Base-by-base conservation (phyloP, 2,329 filamentous ascomycete species). In the Fusarium tanahbumbuense region DNA sequence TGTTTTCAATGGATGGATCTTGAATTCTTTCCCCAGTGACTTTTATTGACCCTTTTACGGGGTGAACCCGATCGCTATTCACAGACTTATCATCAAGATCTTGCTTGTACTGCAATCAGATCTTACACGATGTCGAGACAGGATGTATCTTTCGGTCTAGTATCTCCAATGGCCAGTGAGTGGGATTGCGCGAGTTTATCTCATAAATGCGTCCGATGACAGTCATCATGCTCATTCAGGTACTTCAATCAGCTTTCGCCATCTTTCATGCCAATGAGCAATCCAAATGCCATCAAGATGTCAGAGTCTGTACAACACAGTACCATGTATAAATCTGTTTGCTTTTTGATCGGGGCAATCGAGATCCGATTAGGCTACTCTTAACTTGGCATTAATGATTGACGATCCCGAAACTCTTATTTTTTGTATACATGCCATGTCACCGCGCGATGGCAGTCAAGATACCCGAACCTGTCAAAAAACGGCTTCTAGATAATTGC, bases 301-400 rank as follows among this genome's bases (percentile, higher is more conserved):
- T 49, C n/a, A 27, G n/a, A 32, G 16, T 18, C 27, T 8, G 27
- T 22, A 49, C 15, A 23, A 34, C 11, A 16, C 22, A 32, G 34
- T 34, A 22, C n/a, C 32, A 20, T 41, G 18, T 25, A 53, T 20
- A 28, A 28, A 42, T 44, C 40, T 44, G 34, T 30, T 37, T 54
- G 28, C n/a, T 44, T 50, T 44, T 53, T n/a, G 16, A 42, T 73
- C 65, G 65, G 61, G 44, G 23, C n/a, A 74, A 74, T 68, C 60
- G 68, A 68, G 68, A 68, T 74, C 70, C 61, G 68, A 73, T 62
- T 59, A 52, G 42, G 57, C 50, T 60, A 50, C 52, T n/a, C 32
- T 41, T 49, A 59, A 46, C 60, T 52, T 59, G 52, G 40, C 40
- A 6, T 27, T 34, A 34, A 12, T 30, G 42, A 48, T 25, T 52